Evolutionary conservation across 2,329 filamentous ascomycete genomes (phyloP).

Genomic region (Zymoseptoria brevis): DNA sequence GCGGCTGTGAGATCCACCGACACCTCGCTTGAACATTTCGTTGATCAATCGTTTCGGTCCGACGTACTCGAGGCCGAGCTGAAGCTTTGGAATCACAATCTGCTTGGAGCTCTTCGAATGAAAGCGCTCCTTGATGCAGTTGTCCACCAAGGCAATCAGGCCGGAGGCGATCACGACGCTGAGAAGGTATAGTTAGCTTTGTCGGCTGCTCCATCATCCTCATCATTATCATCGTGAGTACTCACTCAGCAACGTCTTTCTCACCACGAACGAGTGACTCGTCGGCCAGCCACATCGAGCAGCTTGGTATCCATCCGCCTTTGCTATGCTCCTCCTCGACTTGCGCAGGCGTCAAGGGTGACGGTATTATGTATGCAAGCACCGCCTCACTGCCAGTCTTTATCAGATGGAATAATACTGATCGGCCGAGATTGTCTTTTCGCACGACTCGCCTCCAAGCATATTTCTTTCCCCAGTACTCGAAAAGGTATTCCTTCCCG

Average conservation of each 20-base stretch:
- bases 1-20: constrained; percentile 15
- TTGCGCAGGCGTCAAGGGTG: constrained; percentile 64
- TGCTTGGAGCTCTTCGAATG: constrained; percentile 47
- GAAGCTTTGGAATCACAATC: constrained; percentile 47
- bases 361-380: constrained; percentile 78
- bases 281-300: constrained; percentile 84
- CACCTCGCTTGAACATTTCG: constrained; percentile 52
- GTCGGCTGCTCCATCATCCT: constrained; percentile 12
- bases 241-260: constrained; percentile 83
- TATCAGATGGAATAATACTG: constrained; percentile 72
- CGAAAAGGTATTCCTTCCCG: constrained; percentile 76
- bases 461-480: constrained; percentile 82
- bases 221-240: constrained; percentile 18
- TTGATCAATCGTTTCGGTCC: constrained; percentile 55
- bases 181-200: constrained; percentile 12
- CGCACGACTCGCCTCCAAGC: constrained; percentile 70
- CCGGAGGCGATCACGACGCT: constrained; percentile 88
- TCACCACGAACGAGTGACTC: constrained; percentile 57
- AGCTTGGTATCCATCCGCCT: constrained; percentile 85
- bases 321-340: constrained; percentile 62
- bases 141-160: constrained; percentile 78
- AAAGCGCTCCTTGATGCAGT: constrained; percentile 79
- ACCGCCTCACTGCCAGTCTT: constrained; percentile 56
- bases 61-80: constrained; percentile 54
- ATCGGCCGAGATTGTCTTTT: constrained; percentile 54